These are phyloP conservation scores for Fusarium oligoseptatum DNA, from an alignment of 2,329 filamentous ascomycete species.

Conservation along the genomic window DNA sequence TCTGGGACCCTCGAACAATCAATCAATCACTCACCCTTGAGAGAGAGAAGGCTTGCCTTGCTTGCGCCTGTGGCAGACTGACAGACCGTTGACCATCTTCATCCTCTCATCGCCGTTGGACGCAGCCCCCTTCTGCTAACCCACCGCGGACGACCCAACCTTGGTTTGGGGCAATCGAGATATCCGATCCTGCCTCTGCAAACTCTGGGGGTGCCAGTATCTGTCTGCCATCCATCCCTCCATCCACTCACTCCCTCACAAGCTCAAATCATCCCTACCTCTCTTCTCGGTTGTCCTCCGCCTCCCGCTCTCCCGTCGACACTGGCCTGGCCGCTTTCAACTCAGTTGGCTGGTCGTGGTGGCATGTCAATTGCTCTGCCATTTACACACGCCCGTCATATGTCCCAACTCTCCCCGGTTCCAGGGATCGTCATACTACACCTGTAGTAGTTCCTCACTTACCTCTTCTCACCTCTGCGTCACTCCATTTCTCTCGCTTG, in stretches of 20 bases:
- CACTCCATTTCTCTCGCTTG: conserved; percentile 29
- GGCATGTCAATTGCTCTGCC: conserved; percentile 36
- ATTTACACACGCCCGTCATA: conserved; percentile 22
- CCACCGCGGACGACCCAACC: conserved; percentile 29
- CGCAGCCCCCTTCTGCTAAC: conserved; percentile 22
- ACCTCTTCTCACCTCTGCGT: conserved; percentile 13
- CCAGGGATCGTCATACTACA: conserved; percentile 19
- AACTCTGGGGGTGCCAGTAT: conserved; percentile 34
- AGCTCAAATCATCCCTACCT: conserved; percentile 22
- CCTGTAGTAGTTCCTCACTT: conserved; percentile 10
- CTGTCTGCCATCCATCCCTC: conserved; percentile 16
- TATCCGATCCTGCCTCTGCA: conserved; percentile 39
- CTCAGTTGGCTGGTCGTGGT: conserved; percentile 31
- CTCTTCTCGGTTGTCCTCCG: conserved; percentile 12
- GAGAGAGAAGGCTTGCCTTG: conserved; percentile 19
- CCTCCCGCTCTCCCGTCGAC: conserved; percentile 21
- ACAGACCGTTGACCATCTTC: conserved; percentile 30
- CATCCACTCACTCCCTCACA: conserved; percentile 21
- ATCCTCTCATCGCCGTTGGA: conserved; percentile 36
- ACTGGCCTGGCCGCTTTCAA: conserved; percentile 3
- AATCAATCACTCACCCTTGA: conserved; percentile 19
- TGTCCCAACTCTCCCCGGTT: conserved; percentile 24
- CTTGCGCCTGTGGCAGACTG: conserved; percentile 29
- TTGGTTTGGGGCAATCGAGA: conserved; percentile 42
- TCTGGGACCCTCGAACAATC: conserved; percentile 23